Conservation (phyloP, 1,139 yeast species). For the Geotrichum klebahnii region DNA sequence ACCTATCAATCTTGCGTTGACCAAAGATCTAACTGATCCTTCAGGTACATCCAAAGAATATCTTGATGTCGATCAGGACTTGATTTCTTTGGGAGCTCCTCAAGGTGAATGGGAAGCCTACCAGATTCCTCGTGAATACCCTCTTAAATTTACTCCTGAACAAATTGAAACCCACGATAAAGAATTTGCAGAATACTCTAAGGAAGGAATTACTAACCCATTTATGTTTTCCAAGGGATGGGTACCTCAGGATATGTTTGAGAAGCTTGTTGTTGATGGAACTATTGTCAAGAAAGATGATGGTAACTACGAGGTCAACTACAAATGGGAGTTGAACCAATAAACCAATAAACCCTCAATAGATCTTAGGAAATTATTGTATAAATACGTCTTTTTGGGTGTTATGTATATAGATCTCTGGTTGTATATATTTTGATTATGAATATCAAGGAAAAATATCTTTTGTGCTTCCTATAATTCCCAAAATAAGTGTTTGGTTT, state of each 20-base stretch:
- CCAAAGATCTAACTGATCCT: constrained; percentile 39
- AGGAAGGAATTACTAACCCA: constrained; percentile 64
- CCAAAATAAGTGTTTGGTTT: no score
- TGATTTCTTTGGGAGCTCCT: constrained; percentile 60
- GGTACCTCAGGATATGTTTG: constrained; percentile 92
- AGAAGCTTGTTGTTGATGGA: constrained; percentile 61
- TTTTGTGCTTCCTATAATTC: no score
- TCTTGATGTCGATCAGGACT: constrained; percentile 68
- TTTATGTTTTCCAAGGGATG: constrained; percentile 91
- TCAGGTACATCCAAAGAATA: constrained; percentile 61
- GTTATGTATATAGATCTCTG: no score
- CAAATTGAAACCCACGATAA: constrained; percentile 54
- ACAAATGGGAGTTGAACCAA: constrained; percentile 27
- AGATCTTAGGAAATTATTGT: no score
- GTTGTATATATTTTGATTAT: no score
- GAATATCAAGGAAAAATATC: no score
- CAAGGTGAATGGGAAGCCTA: constrained; percentile 45
- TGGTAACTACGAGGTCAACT: constrained; percentile 45
- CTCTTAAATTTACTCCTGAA: constrained; percentile 55
- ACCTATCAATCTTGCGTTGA: constrained; percentile 49
- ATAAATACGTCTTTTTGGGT: no score
- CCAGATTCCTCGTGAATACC: constrained; percentile 46
- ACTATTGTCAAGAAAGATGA: constrained; percentile 48
- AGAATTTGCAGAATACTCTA: constrained; percentile 63
- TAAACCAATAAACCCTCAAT: constrained; percentile 5